Conservation (phyloP, 2,329 filamentous ascomycete species). For the Trichophyton verrucosum region DNA sequence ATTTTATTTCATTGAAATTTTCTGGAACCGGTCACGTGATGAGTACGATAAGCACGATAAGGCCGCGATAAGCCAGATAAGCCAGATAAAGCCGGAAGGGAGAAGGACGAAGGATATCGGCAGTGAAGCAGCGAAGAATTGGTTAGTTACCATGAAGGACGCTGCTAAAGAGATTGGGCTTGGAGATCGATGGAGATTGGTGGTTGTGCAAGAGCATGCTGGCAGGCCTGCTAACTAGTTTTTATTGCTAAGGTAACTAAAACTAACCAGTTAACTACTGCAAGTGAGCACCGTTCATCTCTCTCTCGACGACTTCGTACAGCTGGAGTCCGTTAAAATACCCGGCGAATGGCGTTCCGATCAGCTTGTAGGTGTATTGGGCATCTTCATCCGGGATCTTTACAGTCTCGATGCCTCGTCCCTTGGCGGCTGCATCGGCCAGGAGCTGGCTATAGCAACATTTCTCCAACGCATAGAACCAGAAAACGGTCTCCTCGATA, state of each 20-base stretch:
- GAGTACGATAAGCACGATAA: background rate
- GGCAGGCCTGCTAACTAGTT: background rate
- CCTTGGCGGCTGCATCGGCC: conserved; percentile 41
- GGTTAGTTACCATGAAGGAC: too few species aligned
- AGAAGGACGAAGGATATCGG: background rate
- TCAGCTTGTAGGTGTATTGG: conserved; percentile 51
- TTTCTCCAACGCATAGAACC: conserved; percentile 43
- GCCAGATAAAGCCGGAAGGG: background rate
- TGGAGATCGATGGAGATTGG: too few species aligned
- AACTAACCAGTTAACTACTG: conserved; percentile 20
- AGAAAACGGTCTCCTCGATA: conserved; percentile 42
- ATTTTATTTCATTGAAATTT: background rate
- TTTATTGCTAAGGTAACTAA: background rate
- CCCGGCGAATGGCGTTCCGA: conserved; percentile 50
- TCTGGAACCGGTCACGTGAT: background rate
- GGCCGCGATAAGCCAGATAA: background rate
- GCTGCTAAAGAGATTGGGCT: too few species aligned
- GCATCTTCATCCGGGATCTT: conserved; percentile 59
- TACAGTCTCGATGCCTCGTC: conserved; percentile 50
- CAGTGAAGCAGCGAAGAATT: too few species aligned
- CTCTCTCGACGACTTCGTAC: conserved; percentile 57
- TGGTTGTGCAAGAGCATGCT: too few species aligned
- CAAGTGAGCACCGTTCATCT: conserved; percentile 46
- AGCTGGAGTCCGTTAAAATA: conserved; percentile 61
- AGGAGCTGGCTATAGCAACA: conserved; percentile 43